These are phyloP conservation scores for Ophiostoma himal-ulmi DNA, from an alignment of 2,329 filamentous ascomycete species.

Conservation along the genomic window DNA sequence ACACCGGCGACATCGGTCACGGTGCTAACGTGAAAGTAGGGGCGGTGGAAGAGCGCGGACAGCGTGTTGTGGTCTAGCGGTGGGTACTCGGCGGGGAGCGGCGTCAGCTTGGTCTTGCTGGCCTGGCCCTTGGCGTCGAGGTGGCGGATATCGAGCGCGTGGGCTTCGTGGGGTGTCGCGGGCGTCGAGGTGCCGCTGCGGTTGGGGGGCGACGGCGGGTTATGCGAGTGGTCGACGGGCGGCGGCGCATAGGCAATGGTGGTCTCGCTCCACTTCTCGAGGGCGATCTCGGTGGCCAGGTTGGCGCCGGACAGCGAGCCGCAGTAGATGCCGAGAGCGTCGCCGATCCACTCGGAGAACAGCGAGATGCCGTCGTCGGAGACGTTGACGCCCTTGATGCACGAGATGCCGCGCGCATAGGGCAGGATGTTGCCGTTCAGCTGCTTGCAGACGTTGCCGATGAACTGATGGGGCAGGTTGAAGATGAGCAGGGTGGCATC, in stretches of 20 bases:
- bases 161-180: conserved; percentile 32
- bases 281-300: conserved; percentile 87
- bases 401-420: conserved; percentile 88
- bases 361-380: conserved; percentile 77
- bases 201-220: conserved; percentile 55
- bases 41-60: conserved; percentile 83
- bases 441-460: conserved; percentile 75
- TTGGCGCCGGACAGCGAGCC: conserved; percentile 94
- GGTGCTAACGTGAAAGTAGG: conserved; percentile 95
- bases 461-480: conserved; percentile 96
- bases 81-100: conserved; percentile 76
- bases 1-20: conserved; percentile 95
- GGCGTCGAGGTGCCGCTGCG: conserved; percentile 11
- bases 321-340: conserved; percentile 89
- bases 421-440: conserved; percentile 84
- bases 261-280: conserved; percentile 93
- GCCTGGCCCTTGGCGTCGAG: conserved; percentile 58
- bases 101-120: conserved; percentile 64
- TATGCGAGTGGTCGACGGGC: conserved; percentile 68
- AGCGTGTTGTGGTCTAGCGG: conserved; percentile 79
- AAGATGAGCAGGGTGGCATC: conserved; percentile 87
- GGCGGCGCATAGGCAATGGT: conserved; percentile 96
- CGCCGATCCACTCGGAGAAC: conserved; percentile 92
- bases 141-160: conserved; percentile 36
- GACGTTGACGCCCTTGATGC: conserved; percentile 96